phyloP scores from a whole-genome alignment of 495 filamentous ascomycete genomes.

The Elasticomyces elasticus region DNA sequence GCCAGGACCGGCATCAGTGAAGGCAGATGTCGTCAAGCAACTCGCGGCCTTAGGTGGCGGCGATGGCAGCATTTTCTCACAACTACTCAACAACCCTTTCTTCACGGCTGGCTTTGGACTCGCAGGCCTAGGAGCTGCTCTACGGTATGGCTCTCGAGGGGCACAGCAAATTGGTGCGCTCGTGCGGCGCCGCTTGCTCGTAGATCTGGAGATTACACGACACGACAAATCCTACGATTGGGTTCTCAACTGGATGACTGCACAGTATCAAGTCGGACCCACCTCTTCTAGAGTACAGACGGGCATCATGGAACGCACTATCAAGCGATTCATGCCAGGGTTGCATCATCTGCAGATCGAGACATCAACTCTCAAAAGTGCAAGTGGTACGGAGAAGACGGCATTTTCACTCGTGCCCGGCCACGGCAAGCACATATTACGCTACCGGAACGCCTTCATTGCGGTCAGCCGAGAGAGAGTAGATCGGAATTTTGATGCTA shows the following conservation, averaged over 20 bases:
- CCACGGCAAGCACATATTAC: conserved; percentile 74
- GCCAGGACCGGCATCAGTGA: conserved; percentile 15
- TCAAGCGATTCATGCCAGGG: conserved; percentile 49
- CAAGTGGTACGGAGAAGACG: conserved; percentile 59
- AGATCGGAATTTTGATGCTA: conserved; percentile 59
- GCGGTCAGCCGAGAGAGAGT: conserved; percentile 69
- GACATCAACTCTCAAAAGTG: conserved; percentile 49
- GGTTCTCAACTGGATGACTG: conserved; percentile 88
- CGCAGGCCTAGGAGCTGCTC: conserved; percentile 68
- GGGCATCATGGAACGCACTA: conserved; percentile 43
- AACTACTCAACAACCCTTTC: conserved; percentile 56
- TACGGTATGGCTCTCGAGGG: conserved; percentile 65
- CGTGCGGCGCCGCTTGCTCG: conserved; percentile 74
- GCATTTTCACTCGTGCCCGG: conserved; percentile 85
- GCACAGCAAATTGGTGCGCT: conserved; percentile 57
- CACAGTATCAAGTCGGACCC: conserved; percentile 38
- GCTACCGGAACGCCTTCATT: conserved; percentile 76
- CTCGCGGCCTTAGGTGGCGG: conserved; percentile 13
- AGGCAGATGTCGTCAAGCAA: conserved; percentile 13
- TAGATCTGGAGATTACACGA: conserved; percentile 88
- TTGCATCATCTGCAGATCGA: conserved; percentile 61
- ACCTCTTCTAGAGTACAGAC: conserved; percentile 17
- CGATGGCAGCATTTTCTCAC: conserved; percentile 36
- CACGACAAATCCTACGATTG: conserved; percentile 89
- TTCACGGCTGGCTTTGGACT: conserved; percentile 76